These are phyloP conservation scores for Sporothrix luriei DNA, from an alignment of 2,329 filamentous ascomycete species.

Conservation along the genomic window DNA sequence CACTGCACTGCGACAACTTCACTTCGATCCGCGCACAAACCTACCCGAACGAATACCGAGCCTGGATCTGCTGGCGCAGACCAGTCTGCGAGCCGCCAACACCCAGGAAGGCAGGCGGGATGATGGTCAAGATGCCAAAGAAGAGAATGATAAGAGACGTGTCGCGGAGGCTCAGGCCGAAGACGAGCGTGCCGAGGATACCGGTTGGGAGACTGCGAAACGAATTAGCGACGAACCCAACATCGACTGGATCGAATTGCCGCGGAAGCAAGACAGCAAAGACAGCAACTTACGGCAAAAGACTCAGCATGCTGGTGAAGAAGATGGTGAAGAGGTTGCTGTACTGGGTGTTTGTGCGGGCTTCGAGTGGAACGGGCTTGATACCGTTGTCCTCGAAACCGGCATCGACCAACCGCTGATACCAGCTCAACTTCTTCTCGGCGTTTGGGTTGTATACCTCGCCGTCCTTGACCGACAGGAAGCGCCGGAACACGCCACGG, in stretches of 20 bases:
- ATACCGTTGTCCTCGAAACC: constrained; percentile 59
- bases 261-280: background rate
- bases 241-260: background rate
- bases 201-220: constrained; percentile 57
- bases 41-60: constrained; percentile 62
- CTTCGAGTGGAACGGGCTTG: constrained; percentile 57
- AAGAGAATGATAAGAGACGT: constrained; percentile 61
- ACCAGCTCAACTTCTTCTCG: constrained; percentile 46
- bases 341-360: constrained; percentile 57
- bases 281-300: constrained; percentile 56
- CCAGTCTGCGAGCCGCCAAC: constrained; percentile 60
- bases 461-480: constrained; percentile 41
- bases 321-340: constrained; percentile 63
- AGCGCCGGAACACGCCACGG: constrained; percentile 32
- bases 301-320: constrained; percentile 60
- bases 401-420: constrained; percentile 48
- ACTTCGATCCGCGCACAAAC: constrained; percentile 22
- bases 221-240: constrained; percentile 21
- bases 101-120: constrained; percentile 59
- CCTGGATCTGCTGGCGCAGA: constrained; percentile 62
- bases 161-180: constrained; percentile 58
- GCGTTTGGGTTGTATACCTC: constrained; percentile 42
- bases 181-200: constrained; percentile 58
- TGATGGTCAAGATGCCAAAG: constrained; percentile 57
- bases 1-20: background rate